Evolutionary conservation across 176 grass and related monocot genomes (phyloP), one percentile per base, ranked within the genome.

Genomic region (Musa troglodytarum): DNA sequence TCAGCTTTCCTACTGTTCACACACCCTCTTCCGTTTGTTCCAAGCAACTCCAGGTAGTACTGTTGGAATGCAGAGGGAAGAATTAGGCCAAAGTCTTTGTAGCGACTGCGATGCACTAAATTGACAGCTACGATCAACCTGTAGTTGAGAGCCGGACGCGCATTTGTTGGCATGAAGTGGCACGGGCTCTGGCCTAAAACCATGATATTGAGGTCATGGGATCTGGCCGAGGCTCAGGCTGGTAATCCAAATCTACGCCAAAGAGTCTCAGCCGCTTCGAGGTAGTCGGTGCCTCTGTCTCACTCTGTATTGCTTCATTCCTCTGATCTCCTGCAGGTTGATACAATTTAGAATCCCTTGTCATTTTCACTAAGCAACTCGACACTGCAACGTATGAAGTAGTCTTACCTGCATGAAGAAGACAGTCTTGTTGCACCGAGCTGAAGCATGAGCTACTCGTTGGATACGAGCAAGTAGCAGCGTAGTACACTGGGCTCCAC

Each of bases 221-320:
- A 34, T 49, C 53, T 26, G 51, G 72, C 23, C 57, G 53, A 13
- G 72, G 53, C n/a, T 72, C 69, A 2, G 50, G 49, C 49, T n/a
- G 26, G 72, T 19, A 57, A 10, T 74, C 72, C 3, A 74, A 43
- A 54, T 74, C 57, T 1, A 74, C 72, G 11, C 72, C 72, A 11
- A 74, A 74, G 23, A 74, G 72, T 58, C 72, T 74, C 72, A 74
- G 22, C 72, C 72, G 50, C 23, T 74, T 74, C 20, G 72, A 28
- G 72, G 55, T 58, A 9, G 72, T 14, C 24, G 72, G 53, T 13
- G 72, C 24, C 19, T 9, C 72, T 17, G 53, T 74, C 23, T 54
- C 53, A 17, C 53, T 74, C 19, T 72, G 50, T 26, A 19, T 24
- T 16, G 25, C 72, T 56, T 9, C 72, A 3, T 57, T 53, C 53